Conservation (phyloP, 2,329 filamentous ascomycete species). For the Pestalotiopsis sp. region DNA sequence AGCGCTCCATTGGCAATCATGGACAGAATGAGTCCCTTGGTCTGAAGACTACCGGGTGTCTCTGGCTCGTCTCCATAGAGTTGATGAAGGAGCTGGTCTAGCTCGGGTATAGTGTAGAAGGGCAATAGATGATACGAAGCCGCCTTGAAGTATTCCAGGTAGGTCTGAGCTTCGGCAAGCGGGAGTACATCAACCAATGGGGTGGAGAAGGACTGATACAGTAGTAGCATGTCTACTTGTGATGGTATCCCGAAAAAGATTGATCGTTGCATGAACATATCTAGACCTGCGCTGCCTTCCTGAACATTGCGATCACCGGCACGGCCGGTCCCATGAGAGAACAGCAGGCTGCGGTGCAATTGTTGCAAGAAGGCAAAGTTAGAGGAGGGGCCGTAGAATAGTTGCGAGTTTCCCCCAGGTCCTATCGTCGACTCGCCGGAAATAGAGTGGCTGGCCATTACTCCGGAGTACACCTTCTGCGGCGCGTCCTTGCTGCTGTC, state of each 20-base stretch:
- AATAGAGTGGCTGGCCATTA: conserved; percentile 1
- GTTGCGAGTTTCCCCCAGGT: conserved; percentile 23
- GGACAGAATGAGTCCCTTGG: conserved; percentile 21
- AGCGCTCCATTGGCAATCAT: conserved; percentile 27
- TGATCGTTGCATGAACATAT: conserved; percentile 29
- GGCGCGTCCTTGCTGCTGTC: conserved; percentile 29
- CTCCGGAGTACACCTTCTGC: conserved; percentile 6
- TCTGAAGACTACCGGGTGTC: conserved; percentile 18
- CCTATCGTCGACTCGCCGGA: conserved; percentile 17
- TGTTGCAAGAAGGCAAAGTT: conserved; percentile 32
- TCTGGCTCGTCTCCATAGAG: conserved; percentile 16
- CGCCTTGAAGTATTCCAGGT: not conserved
- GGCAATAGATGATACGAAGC: conserved; percentile 12
- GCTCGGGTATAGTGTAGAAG: conserved; percentile 20
- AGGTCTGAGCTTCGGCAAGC: conserved; percentile 14
- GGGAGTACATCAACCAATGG: conserved; percentile 11
- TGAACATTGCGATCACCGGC: conserved; percentile 22
- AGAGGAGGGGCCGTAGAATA: conserved; percentile 28
- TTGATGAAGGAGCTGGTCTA: conserved; percentile 19
- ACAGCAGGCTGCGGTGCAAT: conserved; percentile 27
- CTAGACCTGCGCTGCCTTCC: conserved; percentile 21
- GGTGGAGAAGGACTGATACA: conserved; percentile 3
- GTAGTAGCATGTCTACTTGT: conserved; percentile 16
- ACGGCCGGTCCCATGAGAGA: conserved; percentile 13
- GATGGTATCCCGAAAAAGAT: conserved; percentile 31